Percentiles rank a stretch among this genome's conserved stretches.
These are phyloP conservation scores for Cucurbita pepo DNA, from an alignment of 306 rosid genomes.

Conservation along the genomic window DNA sequence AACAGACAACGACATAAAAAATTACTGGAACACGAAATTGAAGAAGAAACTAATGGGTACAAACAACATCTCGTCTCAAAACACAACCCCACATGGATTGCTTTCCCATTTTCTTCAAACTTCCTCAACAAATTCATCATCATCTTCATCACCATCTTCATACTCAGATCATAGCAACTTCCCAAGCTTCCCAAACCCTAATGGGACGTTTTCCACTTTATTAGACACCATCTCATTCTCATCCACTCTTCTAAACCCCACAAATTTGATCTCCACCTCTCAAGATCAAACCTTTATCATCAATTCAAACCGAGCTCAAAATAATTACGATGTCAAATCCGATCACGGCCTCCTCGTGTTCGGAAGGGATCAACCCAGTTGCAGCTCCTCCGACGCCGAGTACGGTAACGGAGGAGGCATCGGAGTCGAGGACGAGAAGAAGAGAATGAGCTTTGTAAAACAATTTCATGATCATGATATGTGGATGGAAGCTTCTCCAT, in stretches of 20 bases:
- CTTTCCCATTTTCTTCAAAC: background rate
- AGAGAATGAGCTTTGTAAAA: constrained; percentile 16
- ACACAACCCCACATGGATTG: background rate
- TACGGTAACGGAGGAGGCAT: constrained; percentile 16
- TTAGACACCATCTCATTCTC: constrained; percentile 21
- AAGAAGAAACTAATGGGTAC: constrained; percentile 53
- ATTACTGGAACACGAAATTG: constrained; percentile 94
- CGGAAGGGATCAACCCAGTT: constrained; percentile 39
- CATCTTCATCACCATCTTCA: constrained; percentile 23
- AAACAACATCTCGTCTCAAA: constrained; percentile 16
- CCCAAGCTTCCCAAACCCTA: background rate
- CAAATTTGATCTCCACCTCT: background rate
- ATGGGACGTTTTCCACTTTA: constrained; percentile 15
- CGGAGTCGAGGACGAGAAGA: constrained; percentile 19
- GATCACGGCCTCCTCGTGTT: constrained; percentile 13
- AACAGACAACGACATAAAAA: constrained; percentile 86
- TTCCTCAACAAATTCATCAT: constrained; percentile 1
- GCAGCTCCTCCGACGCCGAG: constrained; percentile 25
- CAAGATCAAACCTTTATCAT: constrained; percentile 24
- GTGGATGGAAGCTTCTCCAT: constrained; percentile 33
- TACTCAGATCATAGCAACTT: constrained; percentile 6
- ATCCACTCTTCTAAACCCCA: constrained; percentile 21
- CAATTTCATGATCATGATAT: constrained; percentile 4
- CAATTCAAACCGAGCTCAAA: background rate
- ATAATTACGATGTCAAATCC: constrained; percentile 15